Conservation (phyloP, 306 rosid species). For the Sicyos edulis region DNA sequence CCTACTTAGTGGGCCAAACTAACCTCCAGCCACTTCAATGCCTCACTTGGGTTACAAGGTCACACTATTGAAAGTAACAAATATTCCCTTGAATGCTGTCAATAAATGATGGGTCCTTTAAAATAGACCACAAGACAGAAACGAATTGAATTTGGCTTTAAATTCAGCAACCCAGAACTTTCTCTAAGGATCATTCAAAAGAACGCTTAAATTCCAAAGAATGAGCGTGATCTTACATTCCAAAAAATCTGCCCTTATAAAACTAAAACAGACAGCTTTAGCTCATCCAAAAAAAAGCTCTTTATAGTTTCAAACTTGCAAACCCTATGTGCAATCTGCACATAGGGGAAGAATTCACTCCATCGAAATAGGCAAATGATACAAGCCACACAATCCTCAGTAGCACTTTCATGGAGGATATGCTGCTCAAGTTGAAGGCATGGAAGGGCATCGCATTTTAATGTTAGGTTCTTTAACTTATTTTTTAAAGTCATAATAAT, state of each 20-base stretch:
- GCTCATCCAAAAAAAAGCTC: conserved; percentile 3
- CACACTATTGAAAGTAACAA: too few species aligned
- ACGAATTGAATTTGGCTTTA: not conserved
- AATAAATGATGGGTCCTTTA: not conserved
- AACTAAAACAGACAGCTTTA: not conserved
- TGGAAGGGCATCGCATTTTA: not conserved
- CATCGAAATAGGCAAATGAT: not conserved
- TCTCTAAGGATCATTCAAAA: not conserved
- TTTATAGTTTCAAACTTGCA: not conserved
- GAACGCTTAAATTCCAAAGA: not conserved
- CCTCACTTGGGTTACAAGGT: too few species aligned
- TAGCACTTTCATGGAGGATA: not conserved
- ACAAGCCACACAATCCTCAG: not conserved
- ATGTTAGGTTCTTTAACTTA: not conserved
- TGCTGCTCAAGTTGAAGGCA: not conserved
- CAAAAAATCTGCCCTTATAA: not conserved
- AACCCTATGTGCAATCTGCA: not conserved
- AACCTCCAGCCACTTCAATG: too few species aligned
- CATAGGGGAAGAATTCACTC: not conserved
- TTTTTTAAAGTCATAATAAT: not conserved
- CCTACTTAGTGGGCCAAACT: too few species aligned
- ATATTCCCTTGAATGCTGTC: not conserved
- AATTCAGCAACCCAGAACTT: not conserved
- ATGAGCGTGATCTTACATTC: not conserved
- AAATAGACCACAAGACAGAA: not conserved